Conservation (phyloP, 2,329 filamentous ascomycete species). For the Fusarium citri region DNA sequence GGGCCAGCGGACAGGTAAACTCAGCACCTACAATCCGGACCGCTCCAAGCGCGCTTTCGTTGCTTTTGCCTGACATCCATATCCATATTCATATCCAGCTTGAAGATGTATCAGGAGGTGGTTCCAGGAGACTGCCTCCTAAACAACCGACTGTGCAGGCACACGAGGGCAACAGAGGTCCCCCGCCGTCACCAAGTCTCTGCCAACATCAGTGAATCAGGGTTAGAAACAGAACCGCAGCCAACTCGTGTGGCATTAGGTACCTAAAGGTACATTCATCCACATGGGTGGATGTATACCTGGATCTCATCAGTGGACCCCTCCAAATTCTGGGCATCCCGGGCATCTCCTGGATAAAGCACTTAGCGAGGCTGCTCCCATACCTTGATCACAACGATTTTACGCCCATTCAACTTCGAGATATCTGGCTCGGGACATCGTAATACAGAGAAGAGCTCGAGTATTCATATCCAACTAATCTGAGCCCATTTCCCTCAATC, state of each 20-base stretch:
- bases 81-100: not conserved
- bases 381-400: conserved; percentile 26
- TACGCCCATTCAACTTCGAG: not conserved
- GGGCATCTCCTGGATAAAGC: conserved; percentile 22
- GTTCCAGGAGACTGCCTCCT: not conserved
- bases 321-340: conserved; percentile 28
- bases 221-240: conserved; percentile 11
- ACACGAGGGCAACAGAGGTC: conserved; percentile 11
- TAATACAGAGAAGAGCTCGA: not conserved
- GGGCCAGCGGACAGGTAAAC: conserved; percentile 40
- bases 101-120: not conserved
- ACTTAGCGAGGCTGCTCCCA: conserved; percentile 23
- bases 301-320: conserved; percentile 38
- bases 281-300: conserved; percentile 10
- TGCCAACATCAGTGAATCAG: conserved; percentile 32
- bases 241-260: conserved; percentile 6
- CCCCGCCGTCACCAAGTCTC: conserved; percentile 8
- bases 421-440: not conserved
- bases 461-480: not conserved
- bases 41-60: conserved; percentile 37
- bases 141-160: not conserved
- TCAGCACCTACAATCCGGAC: conserved; percentile 20
- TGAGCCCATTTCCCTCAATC: not conserved
- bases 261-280: conserved; percentile 28
- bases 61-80: conserved; percentile 5